Conservation (phyloP, 2,329 filamentous ascomycete genomes). For the Lachnellula hyalina region DNA sequence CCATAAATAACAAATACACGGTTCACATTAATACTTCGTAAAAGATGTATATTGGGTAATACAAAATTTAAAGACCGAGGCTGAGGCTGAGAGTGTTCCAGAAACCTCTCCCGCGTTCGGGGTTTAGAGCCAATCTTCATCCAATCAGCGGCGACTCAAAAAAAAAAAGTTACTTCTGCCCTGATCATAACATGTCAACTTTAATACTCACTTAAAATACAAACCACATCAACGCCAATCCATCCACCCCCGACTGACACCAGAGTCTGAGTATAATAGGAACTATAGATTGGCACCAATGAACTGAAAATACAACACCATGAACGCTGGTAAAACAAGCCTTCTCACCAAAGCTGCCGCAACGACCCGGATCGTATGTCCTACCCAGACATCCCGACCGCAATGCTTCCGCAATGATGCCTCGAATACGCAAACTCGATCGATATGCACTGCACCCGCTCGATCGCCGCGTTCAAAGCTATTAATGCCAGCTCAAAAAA, state of each 20-base stretch:
- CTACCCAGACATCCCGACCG: constrained; percentile 22
- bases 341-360: constrained; percentile 29
- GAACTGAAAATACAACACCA: constrained; percentile 15
- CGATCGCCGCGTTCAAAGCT: constrained; percentile 6
- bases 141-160: constrained; percentile 7
- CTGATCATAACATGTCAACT: neutral
- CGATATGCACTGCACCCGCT: constrained; percentile 11
- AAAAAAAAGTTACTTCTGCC: neutral
- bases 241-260: neutral
- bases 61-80: neutral
- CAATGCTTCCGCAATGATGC: constrained; percentile 14
- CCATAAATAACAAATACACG: too few relatives aligned
- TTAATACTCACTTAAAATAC: neutral
- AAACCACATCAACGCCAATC: neutral
- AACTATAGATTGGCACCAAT: constrained; percentile 11
- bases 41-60: too few relatives aligned
- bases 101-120: constrained; percentile 9
- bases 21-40: too few relatives aligned
- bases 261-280: neutral
- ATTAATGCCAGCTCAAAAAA: neutral
- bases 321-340: constrained; percentile 29
- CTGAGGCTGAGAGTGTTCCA: constrained; percentile 2
- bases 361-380: constrained; percentile 25
- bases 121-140: neutral
- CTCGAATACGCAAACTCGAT: constrained; percentile 18